Evolutionary conservation across 228 moss, liverwort and hornwort species (phyloP), one percentile per base, ranked within the genome.

Genomic region (Sphagnum fallax): DNA sequence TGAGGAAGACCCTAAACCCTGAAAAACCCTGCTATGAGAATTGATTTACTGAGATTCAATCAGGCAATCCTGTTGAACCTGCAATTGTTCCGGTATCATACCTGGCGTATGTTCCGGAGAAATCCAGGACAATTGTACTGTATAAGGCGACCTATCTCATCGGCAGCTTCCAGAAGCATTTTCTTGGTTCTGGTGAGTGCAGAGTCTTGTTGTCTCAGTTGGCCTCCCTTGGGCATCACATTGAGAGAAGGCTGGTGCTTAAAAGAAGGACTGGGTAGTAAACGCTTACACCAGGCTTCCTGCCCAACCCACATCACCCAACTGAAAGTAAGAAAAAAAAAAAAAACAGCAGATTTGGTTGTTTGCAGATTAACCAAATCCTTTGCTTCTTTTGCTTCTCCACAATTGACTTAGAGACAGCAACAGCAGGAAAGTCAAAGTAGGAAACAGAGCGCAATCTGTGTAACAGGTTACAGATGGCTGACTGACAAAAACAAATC

Each of bases 281-380:
- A 75, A 69, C 88, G 82, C 74, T 92, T 92, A 75, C 92, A 92
- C 92, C 92, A 92, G 53, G 90, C 86, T 84, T 92, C 92, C 92
- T 92, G 72, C 58, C 60, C 69, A 69, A 12, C 49, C 59, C 15
- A 69, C 16, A 11, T n/a, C 52, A 55, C 47, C 63, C 9, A 8
- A 64, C 16, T 64, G 63, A 9, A 1, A 64, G 16, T 16, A 9
- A 48, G 9, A 5, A 7, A 16, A 16, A 7, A 64, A 7, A 64
- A 18, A 8, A 13, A 68, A 11, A 0, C 53, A 55, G 55, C 55
- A 55, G 1, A 55, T 32, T 32, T 32, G 32, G 32, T 32, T 32
- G 32, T 32, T 32, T 32, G 32, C 32, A 32, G 32, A 32, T 32
- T 2, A 32, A 32, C 2, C 2, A 32, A 32, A 32, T 32, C 2